Evolutionary conservation across 257 asterid genomes (phyloP).

Genomic region (Schizonepeta tenuifolia): DNA sequence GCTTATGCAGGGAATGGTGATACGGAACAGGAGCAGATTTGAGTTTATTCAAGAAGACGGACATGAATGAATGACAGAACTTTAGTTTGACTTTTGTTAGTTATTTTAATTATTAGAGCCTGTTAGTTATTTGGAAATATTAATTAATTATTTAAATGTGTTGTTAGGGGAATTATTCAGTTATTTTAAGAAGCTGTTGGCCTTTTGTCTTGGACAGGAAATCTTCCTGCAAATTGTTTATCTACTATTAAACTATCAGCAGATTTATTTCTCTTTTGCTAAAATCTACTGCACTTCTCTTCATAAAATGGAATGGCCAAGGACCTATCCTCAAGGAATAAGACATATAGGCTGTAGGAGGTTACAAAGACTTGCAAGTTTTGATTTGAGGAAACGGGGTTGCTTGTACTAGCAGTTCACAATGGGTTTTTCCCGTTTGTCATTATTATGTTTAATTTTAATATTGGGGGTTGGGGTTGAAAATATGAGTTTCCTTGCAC

Average conservation of each 20-base stretch:
- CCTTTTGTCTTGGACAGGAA: neutral
- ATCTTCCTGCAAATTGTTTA: neutral
- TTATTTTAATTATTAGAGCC: no score
- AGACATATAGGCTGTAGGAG: neutral
- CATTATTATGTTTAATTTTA: neutral
- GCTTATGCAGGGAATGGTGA: neutral
- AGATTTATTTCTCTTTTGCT: neutral
- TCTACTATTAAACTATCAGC: neutral
- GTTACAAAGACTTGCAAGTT: conserved; percentile 1
- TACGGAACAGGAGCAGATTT: neutral
- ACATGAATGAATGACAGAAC: neutral
- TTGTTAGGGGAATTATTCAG: neutral
- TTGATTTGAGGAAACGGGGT: conserved; percentile 2
- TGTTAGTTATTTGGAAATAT: neutral
- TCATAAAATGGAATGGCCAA: neutral
- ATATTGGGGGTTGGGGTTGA: neutral
- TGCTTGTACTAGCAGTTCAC: neutral
- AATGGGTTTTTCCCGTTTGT: neutral
- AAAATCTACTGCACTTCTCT: neutral
- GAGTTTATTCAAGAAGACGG: neutral
- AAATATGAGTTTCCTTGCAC: neutral
- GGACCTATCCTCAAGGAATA: neutral
- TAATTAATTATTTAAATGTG: neutral
- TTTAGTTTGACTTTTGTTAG: neutral
- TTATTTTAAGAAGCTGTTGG: neutral